Evolutionary conservation across 352 stramenopile species (phyloP), one percentile per base, ranked within the genome.

Genomic region (Phytophthora macrochlamydospora): DNA sequence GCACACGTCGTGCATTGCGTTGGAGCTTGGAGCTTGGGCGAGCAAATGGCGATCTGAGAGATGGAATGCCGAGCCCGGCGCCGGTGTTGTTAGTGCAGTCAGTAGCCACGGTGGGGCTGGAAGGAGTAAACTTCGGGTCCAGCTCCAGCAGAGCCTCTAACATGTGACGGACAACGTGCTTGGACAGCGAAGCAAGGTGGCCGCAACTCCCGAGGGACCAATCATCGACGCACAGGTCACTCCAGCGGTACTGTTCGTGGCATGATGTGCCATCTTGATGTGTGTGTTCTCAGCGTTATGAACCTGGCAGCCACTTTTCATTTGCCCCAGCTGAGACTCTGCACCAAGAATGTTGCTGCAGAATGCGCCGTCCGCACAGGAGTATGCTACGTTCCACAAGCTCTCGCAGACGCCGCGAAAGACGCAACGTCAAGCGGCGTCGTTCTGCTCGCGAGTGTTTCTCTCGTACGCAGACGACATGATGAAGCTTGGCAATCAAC

Each of bases 391-490:
- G 48, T 65, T 65, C 49, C 7, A 38, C 48, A 50, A 56, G 35
- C 42, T 45, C 29, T 48, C 57, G 18, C 13, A 30, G 13, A 32
- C 29, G 33, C 28, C 48, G 32, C 37, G 37, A 13, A 56, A 56
- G 55, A 14, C 29, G 3, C 38, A 24, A 6, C 56, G 45, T 24
- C 45, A 56, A 37, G 24, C 57, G 3, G 57, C 57, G 6, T 58
- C 57, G n/a, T 44, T 65, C 38, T 35, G 53, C 11, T 78, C 73
- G 24, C 43, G 51, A 13, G 46, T 84, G 7, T 55, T 82, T 18
- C 78, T 88, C 48, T 56, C 57, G 28, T 86, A 69, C 63, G 71
- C 67, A 33, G 57, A 67, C n/a, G 63, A 72, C 2, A 38, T 88
- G 52, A 76, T 88, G 54, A 28, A 52, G 12, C 24, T 59, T 3